phyloP scores from a whole-genome alignment of 2,329 filamentous ascomycete species.

The Endocalyx cinctus region DNA sequence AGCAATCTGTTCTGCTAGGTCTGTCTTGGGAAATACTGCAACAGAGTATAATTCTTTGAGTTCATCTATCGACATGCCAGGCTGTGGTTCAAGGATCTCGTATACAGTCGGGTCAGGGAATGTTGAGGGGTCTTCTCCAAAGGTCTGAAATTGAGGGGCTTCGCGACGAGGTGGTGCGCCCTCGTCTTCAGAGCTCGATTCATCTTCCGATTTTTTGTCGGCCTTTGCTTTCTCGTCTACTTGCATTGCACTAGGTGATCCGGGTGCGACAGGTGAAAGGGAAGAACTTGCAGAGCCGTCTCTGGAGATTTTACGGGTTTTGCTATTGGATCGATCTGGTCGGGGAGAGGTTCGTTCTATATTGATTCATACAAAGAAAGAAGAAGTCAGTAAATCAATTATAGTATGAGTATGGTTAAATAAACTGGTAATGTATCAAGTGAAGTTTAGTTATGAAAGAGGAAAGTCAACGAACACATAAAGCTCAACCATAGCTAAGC shows the following conservation, averaged over 20 bases:
- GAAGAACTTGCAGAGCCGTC: slow-evolving; percentile 55
- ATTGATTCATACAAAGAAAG: too few relatives aligned
- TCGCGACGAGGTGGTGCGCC: slow-evolving; percentile 58
- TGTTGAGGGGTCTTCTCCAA: slow-evolving; percentile 87
- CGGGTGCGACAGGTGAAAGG: slow-evolving; percentile 50
- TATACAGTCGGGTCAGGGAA: slow-evolving; percentile 91
- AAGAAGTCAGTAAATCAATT: too few relatives aligned
- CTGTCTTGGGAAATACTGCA: slow-evolving; percentile 71
- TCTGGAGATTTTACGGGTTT: slow-evolving; percentile 47
- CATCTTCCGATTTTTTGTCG: slow-evolving; percentile 39
- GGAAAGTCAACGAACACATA: too few relatives aligned
- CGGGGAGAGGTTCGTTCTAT: slow-evolving; percentile 51
- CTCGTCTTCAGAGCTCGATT: slow-evolving; percentile 55
- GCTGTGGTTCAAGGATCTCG: slow-evolving; percentile 73
- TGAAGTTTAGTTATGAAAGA: too few relatives aligned
- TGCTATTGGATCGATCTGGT: slow-evolving; percentile 41
- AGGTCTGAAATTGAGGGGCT: slow-evolving; percentile 76
- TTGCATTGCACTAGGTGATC: slow-evolving; percentile 53
- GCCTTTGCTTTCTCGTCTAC: slow-evolving; percentile 49
- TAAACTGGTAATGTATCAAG: too few relatives aligned
- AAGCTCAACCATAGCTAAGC: too few relatives aligned
- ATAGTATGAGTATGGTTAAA: too few relatives aligned
- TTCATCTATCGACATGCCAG: slow-evolving; percentile 78
- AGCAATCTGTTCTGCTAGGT: slow-evolving; percentile 79
- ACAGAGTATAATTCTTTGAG: slow-evolving; percentile 87